phyloP scores from a whole-genome alignment of 768 basidiomycete genomes.

The Hygrocybe punicea region DNA sequence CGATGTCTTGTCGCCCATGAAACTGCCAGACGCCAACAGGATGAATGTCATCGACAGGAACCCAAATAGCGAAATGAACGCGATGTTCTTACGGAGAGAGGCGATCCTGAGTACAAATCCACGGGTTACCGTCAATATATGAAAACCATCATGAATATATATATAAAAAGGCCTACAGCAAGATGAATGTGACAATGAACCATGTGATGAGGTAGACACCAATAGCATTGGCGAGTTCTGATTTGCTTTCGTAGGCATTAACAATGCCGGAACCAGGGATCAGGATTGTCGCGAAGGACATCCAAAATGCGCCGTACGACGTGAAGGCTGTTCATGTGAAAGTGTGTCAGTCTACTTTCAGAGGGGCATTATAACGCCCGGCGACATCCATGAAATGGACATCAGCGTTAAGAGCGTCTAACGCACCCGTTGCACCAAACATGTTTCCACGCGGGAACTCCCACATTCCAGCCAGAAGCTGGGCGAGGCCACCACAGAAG shows the following conservation, averaged over 20 bases:
- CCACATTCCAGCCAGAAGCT: conserved; percentile 90
- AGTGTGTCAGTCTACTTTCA: neutral
- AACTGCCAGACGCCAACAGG: conserved; percentile 40
- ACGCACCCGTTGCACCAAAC: conserved; percentile 71
- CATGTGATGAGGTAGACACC: conserved; percentile 75
- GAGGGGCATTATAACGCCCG: too few relatives aligned
- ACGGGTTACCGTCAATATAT: neutral
- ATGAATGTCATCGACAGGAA: conserved; percentile 42
- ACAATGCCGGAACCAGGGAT: conserved; percentile 65
- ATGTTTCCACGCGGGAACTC: conserved; percentile 67
- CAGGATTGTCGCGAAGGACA: conserved; percentile 73
- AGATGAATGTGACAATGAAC: conserved; percentile 67
- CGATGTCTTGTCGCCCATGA: conserved; percentile 21
- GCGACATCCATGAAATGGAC: too few relatives aligned
- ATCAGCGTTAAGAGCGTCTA: conserved; percentile 37
- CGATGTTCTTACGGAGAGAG: conserved; percentile 39
- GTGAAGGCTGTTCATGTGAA: conserved; percentile 56
- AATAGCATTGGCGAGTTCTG: conserved; percentile 51
- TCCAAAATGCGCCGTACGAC: conserved; percentile 85
- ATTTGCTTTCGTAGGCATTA: conserved; percentile 44
- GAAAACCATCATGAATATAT: neutral
- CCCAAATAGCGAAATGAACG: conserved; percentile 39
- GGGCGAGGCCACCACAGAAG: conserved; percentile 79
- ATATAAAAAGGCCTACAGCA: conserved; percentile 53
- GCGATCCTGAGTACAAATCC: conserved; percentile 26